Evolutionary conservation across 805 yeast species (phyloP).

Genomic region (Candida taoyuanica): DNA sequence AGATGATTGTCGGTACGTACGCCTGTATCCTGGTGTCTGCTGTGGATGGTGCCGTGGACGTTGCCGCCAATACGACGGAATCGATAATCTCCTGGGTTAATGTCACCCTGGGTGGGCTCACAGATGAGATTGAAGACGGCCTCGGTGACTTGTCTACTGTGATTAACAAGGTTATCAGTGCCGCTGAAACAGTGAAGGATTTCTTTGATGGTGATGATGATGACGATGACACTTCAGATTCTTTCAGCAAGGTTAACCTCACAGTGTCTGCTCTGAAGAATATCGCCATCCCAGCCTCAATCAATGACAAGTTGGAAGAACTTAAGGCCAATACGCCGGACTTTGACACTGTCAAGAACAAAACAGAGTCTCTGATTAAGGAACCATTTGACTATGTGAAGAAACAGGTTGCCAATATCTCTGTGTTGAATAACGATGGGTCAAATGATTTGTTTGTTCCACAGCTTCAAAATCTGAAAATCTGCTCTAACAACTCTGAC

Average conservation of each 20-base stretch:
- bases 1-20: slow-evolving; percentile 79
- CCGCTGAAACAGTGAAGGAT: slow-evolving; percentile 47
- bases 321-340: slow-evolving; percentile 55
- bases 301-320: slow-evolving; percentile 50
- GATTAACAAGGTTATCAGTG: slow-evolving; percentile 50
- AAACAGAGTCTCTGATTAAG: slow-evolving; percentile 48
- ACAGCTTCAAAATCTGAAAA: slow-evolving; percentile 26
- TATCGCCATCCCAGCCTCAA: slow-evolving; percentile 60
- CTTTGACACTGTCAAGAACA: slow-evolving; percentile 58
- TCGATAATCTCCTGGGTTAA: slow-evolving; percentile 57
- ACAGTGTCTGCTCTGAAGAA: slow-evolving; percentile 52
- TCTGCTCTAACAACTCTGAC: slow-evolving; percentile 38
- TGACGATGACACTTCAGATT: slow-evolving; percentile 29
- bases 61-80: slow-evolving; percentile 72
- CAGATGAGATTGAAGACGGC: slow-evolving; percentile 62
- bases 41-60: slow-evolving; percentile 64
- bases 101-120: slow-evolving; percentile 46
- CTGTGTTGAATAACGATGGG: slow-evolving; percentile 16
- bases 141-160: slow-evolving; percentile 53
- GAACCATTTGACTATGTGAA: slow-evolving; percentile 55
- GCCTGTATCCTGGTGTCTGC: slow-evolving; percentile 76
- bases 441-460: slow-evolving; percentile 38
- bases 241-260: slow-evolving; percentile 46
- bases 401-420: slow-evolving; percentile 33
- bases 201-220: slow-evolving; percentile 48